Evolutionary conservation across 73 alveolate species (phyloP).

Genomic region (Tetrahymena elliotti): DNA sequence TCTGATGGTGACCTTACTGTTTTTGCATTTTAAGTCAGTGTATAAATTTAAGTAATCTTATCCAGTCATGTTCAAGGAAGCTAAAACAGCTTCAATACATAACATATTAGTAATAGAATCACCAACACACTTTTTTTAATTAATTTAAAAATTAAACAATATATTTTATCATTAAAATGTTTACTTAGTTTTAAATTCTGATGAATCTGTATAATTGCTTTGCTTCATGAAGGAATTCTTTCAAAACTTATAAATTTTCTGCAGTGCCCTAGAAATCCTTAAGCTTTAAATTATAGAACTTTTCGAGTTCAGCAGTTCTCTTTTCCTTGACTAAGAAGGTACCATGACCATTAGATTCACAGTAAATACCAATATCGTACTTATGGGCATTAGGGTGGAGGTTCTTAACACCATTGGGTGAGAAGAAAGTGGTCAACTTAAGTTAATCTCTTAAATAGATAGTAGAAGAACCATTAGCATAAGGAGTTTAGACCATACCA

Average conservation of each 20-base stretch:
- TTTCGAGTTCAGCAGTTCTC: background rate
- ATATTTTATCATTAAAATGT: conserved; percentile 39
- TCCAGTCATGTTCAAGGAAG: conserved; percentile 52
- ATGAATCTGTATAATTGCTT: conserved; percentile 39
- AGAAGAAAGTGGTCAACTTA: conserved; percentile 50
- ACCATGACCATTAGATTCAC: conserved; percentile 97
- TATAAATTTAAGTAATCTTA: conserved; percentile 59
- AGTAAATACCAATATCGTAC: conserved; percentile 85
- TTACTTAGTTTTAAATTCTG: conserved; percentile 50
- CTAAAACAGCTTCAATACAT: conserved; percentile 63
- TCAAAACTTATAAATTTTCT: background rate
- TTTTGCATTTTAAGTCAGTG: conserved; percentile 72
- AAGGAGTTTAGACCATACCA: conserved; percentile 82
- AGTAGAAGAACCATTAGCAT: conserved; percentile 82
- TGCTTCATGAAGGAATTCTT: background rate
- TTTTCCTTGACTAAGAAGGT: conserved; percentile 57
- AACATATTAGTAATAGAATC: conserved; percentile 85
- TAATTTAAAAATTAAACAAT: conserved; percentile 40
- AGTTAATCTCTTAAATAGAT: conserved; percentile 54
- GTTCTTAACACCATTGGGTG: conserved; percentile 91
- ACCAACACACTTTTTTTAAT: conserved; percentile 80
- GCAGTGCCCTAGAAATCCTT: background rate
- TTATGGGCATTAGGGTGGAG: conserved; percentile 77
- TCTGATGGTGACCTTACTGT: conserved; percentile 56
- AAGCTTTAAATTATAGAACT: conserved; percentile 7